Evolutionary conservation across 1,284 basidiomycete genomes (phyloP).

Genomic region (Veloporphyrellus conicus): DNA sequence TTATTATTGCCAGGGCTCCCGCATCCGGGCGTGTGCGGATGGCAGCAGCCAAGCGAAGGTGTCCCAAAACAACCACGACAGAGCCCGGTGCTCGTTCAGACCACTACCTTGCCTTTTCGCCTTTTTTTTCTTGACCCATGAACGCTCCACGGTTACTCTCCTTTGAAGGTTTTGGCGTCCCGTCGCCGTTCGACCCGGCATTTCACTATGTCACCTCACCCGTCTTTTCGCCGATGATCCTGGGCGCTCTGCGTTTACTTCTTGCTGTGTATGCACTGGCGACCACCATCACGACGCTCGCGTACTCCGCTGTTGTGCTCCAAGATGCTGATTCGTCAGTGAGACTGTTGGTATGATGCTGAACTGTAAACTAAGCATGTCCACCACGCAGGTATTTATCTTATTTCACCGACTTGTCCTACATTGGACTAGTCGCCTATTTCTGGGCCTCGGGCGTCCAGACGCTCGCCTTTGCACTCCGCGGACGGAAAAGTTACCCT

Average conservation of each 20-base stretch:
- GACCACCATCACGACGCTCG: constrained; percentile 44
- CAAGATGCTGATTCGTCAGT: constrained; percentile 32
- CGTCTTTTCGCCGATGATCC: constrained; percentile 42
- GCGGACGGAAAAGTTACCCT: constrained; percentile 40
- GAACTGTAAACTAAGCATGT: not conserved
- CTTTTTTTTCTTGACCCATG: constrained; percentile 8
- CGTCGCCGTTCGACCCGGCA: constrained; percentile 48
- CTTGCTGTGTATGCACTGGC: constrained; percentile 54
- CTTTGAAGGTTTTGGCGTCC: constrained; percentile 27
- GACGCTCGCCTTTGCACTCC: constrained; percentile 43
- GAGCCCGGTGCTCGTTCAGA: not conserved
- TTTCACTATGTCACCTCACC: constrained; percentile 58
- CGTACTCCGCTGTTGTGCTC: constrained; percentile 35
- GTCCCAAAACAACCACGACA: constrained; percentile 8
- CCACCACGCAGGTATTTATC: constrained; percentile 47
- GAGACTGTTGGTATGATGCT: not conserved
- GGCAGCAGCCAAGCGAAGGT: constrained; percentile 5
- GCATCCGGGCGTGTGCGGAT: not conserved
- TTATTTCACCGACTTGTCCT: constrained; percentile 62
- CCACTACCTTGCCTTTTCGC: not conserved
- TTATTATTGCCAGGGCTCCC: too few relatives aligned
- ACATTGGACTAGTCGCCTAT: constrained; percentile 59
- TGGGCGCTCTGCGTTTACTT: constrained; percentile 46
- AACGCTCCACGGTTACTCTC: constrained; percentile 11
- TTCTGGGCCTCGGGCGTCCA: constrained; percentile 58